Evolutionary conservation across 75 land plant species (phyloP).

Genomic region (Pseudotsuga menziesii): DNA sequence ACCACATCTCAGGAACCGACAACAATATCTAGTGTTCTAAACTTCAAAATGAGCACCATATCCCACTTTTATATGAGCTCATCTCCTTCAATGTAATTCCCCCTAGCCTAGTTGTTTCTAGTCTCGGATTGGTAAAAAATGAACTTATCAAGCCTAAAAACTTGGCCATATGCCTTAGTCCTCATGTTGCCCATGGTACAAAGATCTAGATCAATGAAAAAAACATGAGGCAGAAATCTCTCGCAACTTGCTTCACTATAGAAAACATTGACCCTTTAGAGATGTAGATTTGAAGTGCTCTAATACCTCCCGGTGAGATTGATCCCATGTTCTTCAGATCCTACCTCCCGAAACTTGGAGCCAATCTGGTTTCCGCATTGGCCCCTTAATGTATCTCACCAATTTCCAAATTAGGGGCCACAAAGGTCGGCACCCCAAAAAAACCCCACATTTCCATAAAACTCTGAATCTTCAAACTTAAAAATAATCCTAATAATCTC

Average conservation of each 20-base stretch:
- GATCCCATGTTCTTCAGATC: constrained; percentile 27
- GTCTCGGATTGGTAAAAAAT: constrained; percentile 30
- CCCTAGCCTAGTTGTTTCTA: constrained; percentile 38
- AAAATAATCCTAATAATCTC: no score
- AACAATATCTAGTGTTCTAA: no score
- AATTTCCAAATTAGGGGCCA: no score
- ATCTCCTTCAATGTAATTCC: no score
- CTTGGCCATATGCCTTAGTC: constrained; percentile 26
- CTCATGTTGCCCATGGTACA: constrained; percentile 42
- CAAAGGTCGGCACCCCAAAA: no score
- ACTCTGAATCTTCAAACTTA: no score
- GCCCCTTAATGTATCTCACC: constrained; percentile 15
- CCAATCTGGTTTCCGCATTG: not conserved
- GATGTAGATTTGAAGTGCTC: constrained; percentile 22
- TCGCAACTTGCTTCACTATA: constrained; percentile 29
- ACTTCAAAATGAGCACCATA: no score
- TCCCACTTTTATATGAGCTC: no score
- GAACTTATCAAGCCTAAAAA: constrained; percentile 35
- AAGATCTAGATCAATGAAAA: constrained; percentile 36
- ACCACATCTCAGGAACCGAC: no score
- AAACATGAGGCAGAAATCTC: constrained; percentile 19
- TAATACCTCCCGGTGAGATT: constrained; percentile 25
- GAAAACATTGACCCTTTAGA: constrained; percentile 30
- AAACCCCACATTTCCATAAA: no score
- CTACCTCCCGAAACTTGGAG: not conserved